A percentile compares a stretch with the other conserved stretches of the same genome.
phyloP scores from a whole-genome alignment of 163 green algal species.

The Prototheca stagnorum region DNA sequence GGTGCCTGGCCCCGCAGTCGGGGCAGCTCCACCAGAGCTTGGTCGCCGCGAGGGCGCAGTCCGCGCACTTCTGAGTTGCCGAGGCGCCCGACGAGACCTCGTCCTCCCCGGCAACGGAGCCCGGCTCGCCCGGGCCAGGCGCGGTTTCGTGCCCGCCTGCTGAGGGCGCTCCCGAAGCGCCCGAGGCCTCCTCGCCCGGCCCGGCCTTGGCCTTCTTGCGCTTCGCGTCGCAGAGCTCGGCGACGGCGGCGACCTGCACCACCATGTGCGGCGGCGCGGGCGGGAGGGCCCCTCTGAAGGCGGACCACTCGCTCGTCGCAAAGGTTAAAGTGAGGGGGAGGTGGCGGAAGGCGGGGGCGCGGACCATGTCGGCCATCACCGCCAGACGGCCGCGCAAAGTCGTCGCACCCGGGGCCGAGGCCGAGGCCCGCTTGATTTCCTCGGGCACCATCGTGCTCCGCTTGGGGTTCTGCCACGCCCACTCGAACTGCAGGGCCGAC shows the following conservation, averaged over 20 bases:
- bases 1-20: conserved; percentile 12
- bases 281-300: conserved; percentile 5
- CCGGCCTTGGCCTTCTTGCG: too few species aligned
- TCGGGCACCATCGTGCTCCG: conserved; percentile 29
- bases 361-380: conserved; percentile 67
- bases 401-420: conserved; percentile 13
- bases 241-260: conserved; percentile 28
- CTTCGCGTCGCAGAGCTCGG: conserved; percentile 7
- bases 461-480: conserved; percentile 79
- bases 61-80: conserved; percentile 4
- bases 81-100: background rate
- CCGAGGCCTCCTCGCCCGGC: background rate
- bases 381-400: conserved; percentile 35
- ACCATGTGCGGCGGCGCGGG: conserved; percentile 26
- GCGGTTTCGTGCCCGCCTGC: background rate
- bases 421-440: conserved; percentile 28
- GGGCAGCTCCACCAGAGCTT: conserved; percentile 17
- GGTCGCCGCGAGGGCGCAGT: conserved; percentile 16
- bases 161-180: background rate
- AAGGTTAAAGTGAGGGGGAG: conserved; percentile 63
- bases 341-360: conserved; percentile 44
- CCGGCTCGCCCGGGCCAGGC: background rate
- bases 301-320: conserved; percentile 22
- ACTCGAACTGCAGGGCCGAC: conserved; percentile 80
- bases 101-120: background rate